These are phyloP conservation scores for Camellia granthamiana DNA, from an alignment of 148 eudicot genomes.

Conservation along the genomic window DNA sequence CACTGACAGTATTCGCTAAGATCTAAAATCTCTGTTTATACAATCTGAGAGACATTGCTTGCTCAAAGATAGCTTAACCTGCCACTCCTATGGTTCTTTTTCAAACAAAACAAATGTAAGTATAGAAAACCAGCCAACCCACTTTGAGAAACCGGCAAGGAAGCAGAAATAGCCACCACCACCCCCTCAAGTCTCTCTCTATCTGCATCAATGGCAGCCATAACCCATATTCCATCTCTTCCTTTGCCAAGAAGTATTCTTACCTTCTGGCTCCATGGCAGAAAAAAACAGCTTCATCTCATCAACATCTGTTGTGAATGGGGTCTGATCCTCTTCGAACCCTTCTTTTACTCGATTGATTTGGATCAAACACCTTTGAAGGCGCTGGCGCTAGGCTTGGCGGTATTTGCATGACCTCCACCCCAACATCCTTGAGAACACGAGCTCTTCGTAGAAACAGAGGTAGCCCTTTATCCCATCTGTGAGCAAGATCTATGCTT, in stretches of 20 bases:
- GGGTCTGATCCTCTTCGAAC: conserved; percentile 78
- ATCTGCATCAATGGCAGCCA: neutral
- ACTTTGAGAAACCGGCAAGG: conserved; percentile 13
- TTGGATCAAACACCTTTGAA: conserved; percentile 44
- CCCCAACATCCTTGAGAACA: conserved; percentile 19
- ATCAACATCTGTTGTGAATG: conserved; percentile 68
- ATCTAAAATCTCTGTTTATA: conserved; percentile 19
- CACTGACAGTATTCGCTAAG: conserved; percentile 6
- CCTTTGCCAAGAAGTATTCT: conserved; percentile 10
- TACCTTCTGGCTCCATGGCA: neutral
- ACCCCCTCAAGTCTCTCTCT: conserved; percentile 7
- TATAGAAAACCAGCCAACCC: conserved; percentile 21
- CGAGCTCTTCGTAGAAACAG: conserved; percentile 17
- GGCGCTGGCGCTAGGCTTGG: conserved; percentile 50
- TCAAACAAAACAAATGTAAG: conserved; percentile 9
- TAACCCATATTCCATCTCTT: neutral
- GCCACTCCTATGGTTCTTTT: conserved; percentile 7
- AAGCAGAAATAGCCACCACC: conserved; percentile 9
- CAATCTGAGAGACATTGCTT: conserved; percentile 16
- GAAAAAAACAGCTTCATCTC: conserved; percentile 1
- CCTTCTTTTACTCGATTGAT: conserved; percentile 59
- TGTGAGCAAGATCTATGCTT: conserved; percentile 60
- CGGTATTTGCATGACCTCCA: conserved; percentile 20
- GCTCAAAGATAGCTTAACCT: conserved; percentile 9
- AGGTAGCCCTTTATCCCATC: conserved; percentile 26